Conservation (phyloP, 305 asterid genomes). For the Plantago coronopus region DNA sequence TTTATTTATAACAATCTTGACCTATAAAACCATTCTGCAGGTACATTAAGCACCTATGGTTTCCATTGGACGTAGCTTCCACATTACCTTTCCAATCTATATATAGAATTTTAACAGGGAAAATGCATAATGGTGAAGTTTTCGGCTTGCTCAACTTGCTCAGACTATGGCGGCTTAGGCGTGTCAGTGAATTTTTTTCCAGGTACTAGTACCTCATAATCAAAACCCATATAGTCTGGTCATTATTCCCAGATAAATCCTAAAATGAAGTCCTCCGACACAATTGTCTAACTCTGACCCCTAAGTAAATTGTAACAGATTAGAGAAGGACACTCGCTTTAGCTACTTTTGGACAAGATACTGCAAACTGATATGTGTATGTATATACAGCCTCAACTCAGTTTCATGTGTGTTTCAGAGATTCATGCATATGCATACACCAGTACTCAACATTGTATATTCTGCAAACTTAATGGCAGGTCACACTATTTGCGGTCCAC, state of each 20-base stretch:
- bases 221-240: too few relatives aligned
- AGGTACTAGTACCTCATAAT: slow-evolving; percentile 32
- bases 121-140: slow-evolving; percentile 34
- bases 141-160: slow-evolving; percentile 93
- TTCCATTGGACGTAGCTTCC: slow-evolving; percentile 88
- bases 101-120: slow-evolving; percentile 48
- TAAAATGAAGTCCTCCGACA: too few relatives aligned
- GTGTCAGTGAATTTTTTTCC: slow-evolving; percentile 82
- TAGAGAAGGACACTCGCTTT: slow-evolving; percentile 91
- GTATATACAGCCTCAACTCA: slow-evolving; percentile 17
- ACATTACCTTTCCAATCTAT: slow-evolving; percentile 73
- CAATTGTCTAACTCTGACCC: too few relatives aligned
- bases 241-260: too few relatives aligned
- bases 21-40: slow-evolving; percentile 29
- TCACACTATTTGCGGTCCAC: slow-evolving; percentile 77
- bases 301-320: slow-evolving; percentile 34
- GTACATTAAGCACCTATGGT: slow-evolving; percentile 58
- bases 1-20: neutral
- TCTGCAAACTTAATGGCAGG: slow-evolving; percentile 38
- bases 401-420: neutral
- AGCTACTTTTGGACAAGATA: slow-evolving; percentile 90
- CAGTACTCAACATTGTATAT: slow-evolving; percentile 6
- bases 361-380: slow-evolving; percentile 61
- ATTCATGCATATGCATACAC: neutral
- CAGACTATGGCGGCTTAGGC: slow-evolving; percentile 86